Evolutionary conservation across 352 stramenopile species (phyloP), one percentile per base, ranked within the genome.

Genomic region (Saprolegnia diclina): DNA sequence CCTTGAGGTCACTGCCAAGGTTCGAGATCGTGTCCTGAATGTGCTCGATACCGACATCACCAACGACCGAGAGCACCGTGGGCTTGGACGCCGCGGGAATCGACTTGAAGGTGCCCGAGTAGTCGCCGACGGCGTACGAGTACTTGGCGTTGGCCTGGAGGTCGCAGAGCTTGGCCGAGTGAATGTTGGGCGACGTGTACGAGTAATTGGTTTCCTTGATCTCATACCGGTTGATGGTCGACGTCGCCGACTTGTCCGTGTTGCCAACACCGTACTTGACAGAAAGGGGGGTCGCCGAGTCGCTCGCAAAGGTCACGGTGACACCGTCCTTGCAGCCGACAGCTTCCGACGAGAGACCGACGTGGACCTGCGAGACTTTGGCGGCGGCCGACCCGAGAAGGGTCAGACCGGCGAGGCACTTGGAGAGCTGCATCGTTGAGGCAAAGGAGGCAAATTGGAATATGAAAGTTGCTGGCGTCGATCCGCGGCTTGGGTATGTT

Each of bases 151-250:
- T 75, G 52, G 79, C 70, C 2, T 38, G 61, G 2, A 83, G 64
- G 29, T 79, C 59, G 29, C 79, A 85, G 29, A 85, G 67, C 37
- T 82, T 40, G 24, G 79, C 77, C 14, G 79, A 83, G 63, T 85
- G 79, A 40, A 85, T 67, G 38, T 73, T 76, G 11, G 79, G 77
- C 4, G 79, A 85, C 69, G 70, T 46, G 75, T 85, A 85, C 22
- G 71, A 74, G 73, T 82, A 82, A 55, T 80, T 79, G 19, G 75
- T 56, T 32, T 81, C 73, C 46, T 65, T 59, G 54, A 82, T 72
- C 22, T 67, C 72, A 67, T 78, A 81, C 40, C 69, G 79, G 52
- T 72, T 64, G 61, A 68, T 76, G 0, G 77, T 78, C 53, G 55
- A 59, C 40, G 70, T 79, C 40, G 73, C 71, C 10, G 66, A 76